Conservation (phyloP, 441 rosid genomes). For the Populus hybrid region DNA sequence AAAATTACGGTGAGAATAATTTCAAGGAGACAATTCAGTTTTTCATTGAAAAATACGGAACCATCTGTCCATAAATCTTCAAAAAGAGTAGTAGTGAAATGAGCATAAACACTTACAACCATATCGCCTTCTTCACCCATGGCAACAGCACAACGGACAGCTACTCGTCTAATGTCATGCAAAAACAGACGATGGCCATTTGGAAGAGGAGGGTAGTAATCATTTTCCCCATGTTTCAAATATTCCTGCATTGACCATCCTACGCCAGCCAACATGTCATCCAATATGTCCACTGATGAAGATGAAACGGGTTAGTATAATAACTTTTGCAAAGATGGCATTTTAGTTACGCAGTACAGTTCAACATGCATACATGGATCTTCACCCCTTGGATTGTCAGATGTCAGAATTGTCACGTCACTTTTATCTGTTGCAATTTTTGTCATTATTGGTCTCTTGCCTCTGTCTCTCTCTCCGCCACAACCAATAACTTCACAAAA, state of each 20-base stretch:
- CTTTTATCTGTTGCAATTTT: conserved; percentile 93
- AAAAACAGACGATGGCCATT: conserved; percentile 87
- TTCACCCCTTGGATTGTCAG: conserved; percentile 86
- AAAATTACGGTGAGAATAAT: background rate
- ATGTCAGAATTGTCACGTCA: conserved; percentile 88
- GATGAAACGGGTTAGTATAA: conserved; percentile 16
- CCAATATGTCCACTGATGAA: conserved; percentile 86
- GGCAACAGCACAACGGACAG: conserved; percentile 86
- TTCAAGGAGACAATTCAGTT: background rate
- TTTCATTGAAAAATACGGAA: background rate
- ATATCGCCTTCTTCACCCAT: conserved; percentile 98
- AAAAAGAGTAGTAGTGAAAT: background rate
- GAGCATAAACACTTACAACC: conserved; percentile 72
- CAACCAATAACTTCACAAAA: conserved; percentile 71
- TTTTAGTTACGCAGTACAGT: background rate
- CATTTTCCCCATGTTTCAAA: conserved; percentile 78
- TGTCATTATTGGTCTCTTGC: conserved; percentile 81
- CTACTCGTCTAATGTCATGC: conserved; percentile 81
- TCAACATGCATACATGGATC: conserved; percentile 67
- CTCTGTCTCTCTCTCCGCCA: conserved; percentile 76
- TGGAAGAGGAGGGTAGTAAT: conserved; percentile 84
- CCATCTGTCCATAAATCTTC: background rate
- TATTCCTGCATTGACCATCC: conserved; percentile 95
- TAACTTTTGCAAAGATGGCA: conserved; percentile 6
- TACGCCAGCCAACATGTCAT: conserved; percentile 90